Base-by-base conservation (phyloP, 2,329 filamentous ascomycete genomes). In the Pyrenophora seminiperda region DNA sequence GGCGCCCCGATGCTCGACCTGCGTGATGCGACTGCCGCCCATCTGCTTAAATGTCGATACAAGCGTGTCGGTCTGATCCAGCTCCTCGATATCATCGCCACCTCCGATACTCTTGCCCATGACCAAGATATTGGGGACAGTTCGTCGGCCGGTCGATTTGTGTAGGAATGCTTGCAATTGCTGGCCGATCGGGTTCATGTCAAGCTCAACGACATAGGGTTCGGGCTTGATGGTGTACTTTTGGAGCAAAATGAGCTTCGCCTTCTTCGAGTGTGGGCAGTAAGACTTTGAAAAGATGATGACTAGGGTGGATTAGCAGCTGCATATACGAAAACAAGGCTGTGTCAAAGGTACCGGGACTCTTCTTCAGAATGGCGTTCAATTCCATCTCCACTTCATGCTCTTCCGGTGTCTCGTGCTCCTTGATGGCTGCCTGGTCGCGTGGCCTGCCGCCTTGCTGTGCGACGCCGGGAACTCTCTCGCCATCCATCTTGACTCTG, bases 231-330 rank as follows among this genome's bases (percentile, higher is more conserved):
- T 95, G 46, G 79, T 79, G 78, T 97, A 97, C 63, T 88, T 87
- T 17, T 92, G 84, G 33, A 96, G 83, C 32, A 99, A 83, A 47
- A 97, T 83, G 34, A 81, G 79, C 76, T 99, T 99, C 37, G 94
- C 94, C 62, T 85, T 86, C 69, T 86, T 88, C 42, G 91, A 97
- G 76, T 83, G 87, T 1, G 89, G 91, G 73, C 94, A 99, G 76
- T 93, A 96, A 1, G 89, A 84, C 75, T 99, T 97, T 58, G 91
- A 96, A 77, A 97, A 97, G 64, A 99, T 90, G 71, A 97, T 89
- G 53, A 97, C 91, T 94, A 59, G 5, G 20, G 11, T 14, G 5
- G 6, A 18, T 63, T 51, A 64, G 55, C 24, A n/a, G 33, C 27
- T 20, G 14, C 5, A 32, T 37, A 19, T 4, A 18, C n/a, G 24